These are phyloP conservation scores for Calonectria fujianensis DNA, from an alignment of 2,329 filamentous ascomycete genomes.

Conservation along the genomic window DNA sequence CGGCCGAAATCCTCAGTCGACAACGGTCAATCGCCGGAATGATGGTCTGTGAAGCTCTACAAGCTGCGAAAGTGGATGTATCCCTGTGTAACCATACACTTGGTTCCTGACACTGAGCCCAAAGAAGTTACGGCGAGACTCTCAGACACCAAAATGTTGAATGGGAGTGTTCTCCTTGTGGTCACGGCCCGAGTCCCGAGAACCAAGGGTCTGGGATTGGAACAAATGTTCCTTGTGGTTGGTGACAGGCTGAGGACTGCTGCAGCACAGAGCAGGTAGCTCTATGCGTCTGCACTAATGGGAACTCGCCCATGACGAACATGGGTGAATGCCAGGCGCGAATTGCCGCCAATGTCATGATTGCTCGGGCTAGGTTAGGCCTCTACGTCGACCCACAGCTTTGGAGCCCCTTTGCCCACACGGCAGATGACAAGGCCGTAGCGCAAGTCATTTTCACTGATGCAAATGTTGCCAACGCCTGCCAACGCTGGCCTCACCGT, in stretches of 20 bases:
- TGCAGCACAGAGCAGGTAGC: not conserved
- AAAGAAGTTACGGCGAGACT: not conserved
- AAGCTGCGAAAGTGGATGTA: not conserved
- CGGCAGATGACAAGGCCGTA: not conserved
- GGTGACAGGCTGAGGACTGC: not conserved
- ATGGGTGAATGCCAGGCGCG: not conserved
- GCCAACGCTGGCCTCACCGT: not conserved
- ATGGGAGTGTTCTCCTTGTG: not conserved
- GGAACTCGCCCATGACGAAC: not conserved
- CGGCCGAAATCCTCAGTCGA: not conserved
- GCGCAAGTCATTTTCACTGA: not conserved
- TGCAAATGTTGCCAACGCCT: not conserved
- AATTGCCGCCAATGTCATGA: not conserved
- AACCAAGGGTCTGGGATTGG: not conserved
- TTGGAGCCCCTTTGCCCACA: not conserved
- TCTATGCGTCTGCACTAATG: not conserved
- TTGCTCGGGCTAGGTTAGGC: not conserved
- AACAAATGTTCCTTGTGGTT: not conserved
- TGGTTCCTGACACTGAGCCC: not conserved
- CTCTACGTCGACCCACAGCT: not conserved
- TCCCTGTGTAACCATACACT: no score
- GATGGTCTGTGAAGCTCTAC: not conserved
- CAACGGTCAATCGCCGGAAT: not conserved
- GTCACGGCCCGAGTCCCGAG: not conserved
- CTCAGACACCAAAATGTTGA: not conserved